These are phyloP conservation scores for Ophiorrhiza pumila DNA, from an alignment of 257 asterid species.

Conservation along the genomic window DNA sequence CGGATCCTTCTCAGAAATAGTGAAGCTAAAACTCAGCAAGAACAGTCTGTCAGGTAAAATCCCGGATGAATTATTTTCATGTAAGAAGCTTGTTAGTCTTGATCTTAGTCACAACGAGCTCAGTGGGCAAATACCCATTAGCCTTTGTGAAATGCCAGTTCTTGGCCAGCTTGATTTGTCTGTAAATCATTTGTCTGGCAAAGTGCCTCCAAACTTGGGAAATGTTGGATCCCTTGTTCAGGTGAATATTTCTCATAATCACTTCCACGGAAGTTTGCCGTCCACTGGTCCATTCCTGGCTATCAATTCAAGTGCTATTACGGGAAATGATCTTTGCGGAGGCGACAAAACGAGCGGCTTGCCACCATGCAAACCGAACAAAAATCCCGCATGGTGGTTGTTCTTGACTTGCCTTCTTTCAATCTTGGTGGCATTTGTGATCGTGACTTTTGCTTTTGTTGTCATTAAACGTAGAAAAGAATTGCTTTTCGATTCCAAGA, in stretches of 20 bases:
- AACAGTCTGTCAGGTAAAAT: constrained; percentile 61
- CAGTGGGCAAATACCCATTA: constrained; percentile 49
- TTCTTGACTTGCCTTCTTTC: constrained; percentile 43
- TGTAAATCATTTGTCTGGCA: constrained; percentile 50
- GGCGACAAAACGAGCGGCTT: constrained; percentile 45
- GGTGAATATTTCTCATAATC: constrained; percentile 68
- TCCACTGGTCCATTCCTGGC: constrained; percentile 68
- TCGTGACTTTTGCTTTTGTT: constrained; percentile 17
- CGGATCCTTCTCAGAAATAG: constrained; percentile 46
- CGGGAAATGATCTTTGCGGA: constrained; percentile 60
- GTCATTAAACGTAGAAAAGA: constrained; percentile 25
- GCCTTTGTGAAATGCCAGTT: constrained; percentile 63
- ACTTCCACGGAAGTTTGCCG: constrained; percentile 61
- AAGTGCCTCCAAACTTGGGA: constrained; percentile 58
- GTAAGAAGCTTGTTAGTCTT: constrained; percentile 66
- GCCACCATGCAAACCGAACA: constrained; percentile 45
- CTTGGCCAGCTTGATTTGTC: constrained; percentile 81
- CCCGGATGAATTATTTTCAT: constrained; percentile 49
- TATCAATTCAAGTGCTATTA: constrained; percentile 49
- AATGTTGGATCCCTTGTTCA: constrained; percentile 60
- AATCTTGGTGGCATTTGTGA: constrained; percentile 26
- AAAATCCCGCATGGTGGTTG: constrained; percentile 47
- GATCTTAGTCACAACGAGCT: constrained; percentile 66
- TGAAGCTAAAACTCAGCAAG: constrained; percentile 45
- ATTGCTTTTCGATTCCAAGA: constrained; percentile 19